Conservation (phyloP, 129 eudicot species). For the Artemisia argyi region DNA sequence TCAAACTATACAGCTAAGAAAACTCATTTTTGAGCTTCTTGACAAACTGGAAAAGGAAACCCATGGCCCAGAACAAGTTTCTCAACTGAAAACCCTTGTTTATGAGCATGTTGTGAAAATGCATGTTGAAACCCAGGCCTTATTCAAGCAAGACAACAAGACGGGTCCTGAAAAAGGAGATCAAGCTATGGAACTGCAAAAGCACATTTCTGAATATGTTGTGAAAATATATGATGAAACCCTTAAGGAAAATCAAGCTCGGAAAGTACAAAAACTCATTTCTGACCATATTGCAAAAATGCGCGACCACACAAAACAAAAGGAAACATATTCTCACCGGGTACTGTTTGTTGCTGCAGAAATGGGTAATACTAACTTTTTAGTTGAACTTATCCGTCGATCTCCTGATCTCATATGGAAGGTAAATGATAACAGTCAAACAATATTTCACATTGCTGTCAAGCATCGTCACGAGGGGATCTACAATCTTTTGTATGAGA, state of each 20-base stretch:
- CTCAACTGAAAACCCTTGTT: neutral
- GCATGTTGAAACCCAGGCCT: neutral
- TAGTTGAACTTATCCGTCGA: too few relatives aligned
- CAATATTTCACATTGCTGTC: too few relatives aligned
- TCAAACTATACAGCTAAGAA: constrained; percentile 18
- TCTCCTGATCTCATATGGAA: too few relatives aligned
- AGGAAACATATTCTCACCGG: too few relatives aligned
- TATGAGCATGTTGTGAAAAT: neutral
- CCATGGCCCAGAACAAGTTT: neutral
- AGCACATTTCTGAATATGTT: neutral
- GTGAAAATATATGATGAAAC: neutral
- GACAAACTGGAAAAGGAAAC: constrained; percentile 15
- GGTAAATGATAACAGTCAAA: too few relatives aligned
- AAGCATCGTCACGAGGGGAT: too few relatives aligned
- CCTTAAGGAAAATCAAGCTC: neutral
- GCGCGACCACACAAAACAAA: too few relatives aligned
- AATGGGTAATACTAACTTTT: too few relatives aligned
- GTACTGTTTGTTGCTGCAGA: too few relatives aligned
- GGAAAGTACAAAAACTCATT: too few relatives aligned
- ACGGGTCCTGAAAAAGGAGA: neutral
- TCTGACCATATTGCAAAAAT: too few relatives aligned
- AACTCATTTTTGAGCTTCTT: constrained; percentile 17
- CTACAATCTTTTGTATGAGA: too few relatives aligned
- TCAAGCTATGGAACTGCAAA: constrained; percentile 6
- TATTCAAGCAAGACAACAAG: neutral